Evolutionary conservation across 192 early-diverging fungal genomes (phyloP).

Genomic region (Coemansia sp.): DNA sequence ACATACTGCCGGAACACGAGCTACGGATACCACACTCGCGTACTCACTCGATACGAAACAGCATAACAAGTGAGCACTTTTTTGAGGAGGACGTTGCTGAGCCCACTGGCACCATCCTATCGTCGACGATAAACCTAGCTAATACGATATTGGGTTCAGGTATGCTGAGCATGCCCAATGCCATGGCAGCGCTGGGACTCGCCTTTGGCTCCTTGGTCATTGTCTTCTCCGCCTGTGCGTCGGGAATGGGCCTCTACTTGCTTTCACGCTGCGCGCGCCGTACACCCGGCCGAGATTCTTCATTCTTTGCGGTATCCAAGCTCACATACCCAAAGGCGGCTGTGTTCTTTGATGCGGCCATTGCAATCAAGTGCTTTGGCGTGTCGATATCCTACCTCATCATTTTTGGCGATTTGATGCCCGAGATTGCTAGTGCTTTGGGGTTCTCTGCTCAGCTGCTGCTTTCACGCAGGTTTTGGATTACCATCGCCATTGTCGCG

Average conservation of each 20-base stretch:
- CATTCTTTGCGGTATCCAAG: slow-evolving; percentile 88
- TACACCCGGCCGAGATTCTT: slow-evolving; percentile 74
- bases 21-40: slow-evolving; percentile 17
- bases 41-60: slow-evolving; percentile 25
- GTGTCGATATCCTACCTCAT: slow-evolving; percentile 94
- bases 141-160: slow-evolving; percentile 98
- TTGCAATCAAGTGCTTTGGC: slow-evolving; percentile 98
- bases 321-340: slow-evolving; percentile 91
- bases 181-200: slow-evolving; percentile 83
- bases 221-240: slow-evolving; percentile 69
- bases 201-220: slow-evolving; percentile 81
- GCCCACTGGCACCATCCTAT: slow-evolving; percentile 65
- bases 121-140: slow-evolving; percentile 80
- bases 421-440: slow-evolving; percentile 60
- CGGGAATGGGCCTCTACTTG: slow-evolving; percentile 84
- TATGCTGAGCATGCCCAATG: slow-evolving; percentile 96
- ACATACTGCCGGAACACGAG: slow-evolving; percentile 5
- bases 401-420: slow-evolving; percentile 93
- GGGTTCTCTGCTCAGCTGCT: slow-evolving; percentile 43
- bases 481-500: slow-evolving; percentile 71
- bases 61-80: slow-evolving; percentile 21
- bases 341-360: slow-evolving; percentile 91
- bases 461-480: slow-evolving; percentile 79
- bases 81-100: slow-evolving; percentile 41
- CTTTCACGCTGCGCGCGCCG: slow-evolving; percentile 75